Conservation (phyloP, 345 rosid species). For the Hibiscus mutabilis region DNA sequence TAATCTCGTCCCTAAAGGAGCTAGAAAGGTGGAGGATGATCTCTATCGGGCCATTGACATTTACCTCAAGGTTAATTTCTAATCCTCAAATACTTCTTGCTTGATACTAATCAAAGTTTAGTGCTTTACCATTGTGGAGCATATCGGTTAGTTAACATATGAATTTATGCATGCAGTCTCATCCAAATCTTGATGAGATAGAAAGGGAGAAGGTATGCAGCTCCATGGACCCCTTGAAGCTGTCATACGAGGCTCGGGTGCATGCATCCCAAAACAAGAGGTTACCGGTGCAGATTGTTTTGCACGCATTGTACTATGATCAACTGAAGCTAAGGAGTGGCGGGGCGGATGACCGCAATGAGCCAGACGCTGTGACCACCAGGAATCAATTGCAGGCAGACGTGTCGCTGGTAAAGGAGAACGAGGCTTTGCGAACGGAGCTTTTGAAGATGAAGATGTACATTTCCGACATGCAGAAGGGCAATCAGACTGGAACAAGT, state of each 20-base stretch:
- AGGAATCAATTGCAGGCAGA: constrained; percentile 62
- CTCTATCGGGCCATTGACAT: constrained; percentile 85
- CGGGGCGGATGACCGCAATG: constrained; percentile 14
- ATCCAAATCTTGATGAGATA: constrained; percentile 84
- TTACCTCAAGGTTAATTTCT: constrained; percentile 55
- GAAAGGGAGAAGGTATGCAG: constrained; percentile 87
- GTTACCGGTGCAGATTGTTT: constrained; percentile 74
- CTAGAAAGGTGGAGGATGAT: constrained; percentile 73
- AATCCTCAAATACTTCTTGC: background rate
- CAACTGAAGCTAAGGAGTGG: constrained; percentile 86
- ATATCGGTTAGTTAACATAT: background rate
- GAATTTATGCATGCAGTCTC: constrained; percentile 33
- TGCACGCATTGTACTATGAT: constrained; percentile 84
- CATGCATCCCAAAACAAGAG: constrained; percentile 97
- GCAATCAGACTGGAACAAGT: constrained; percentile 23
- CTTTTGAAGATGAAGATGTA: constrained; percentile 81
- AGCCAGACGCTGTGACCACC: constrained; percentile 36
- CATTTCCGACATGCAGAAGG: constrained; percentile 58
- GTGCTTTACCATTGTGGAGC: no score
- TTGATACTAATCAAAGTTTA: background rate
- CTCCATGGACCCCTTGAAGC: constrained; percentile 78
- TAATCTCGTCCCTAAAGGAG: constrained; percentile 58
- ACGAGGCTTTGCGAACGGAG: constrained; percentile 73
- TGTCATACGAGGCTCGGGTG: constrained; percentile 84
- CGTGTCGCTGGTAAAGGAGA: constrained; percentile 61